These are phyloP conservation scores for Hypoxylon lenormandii DNA, from an alignment of 495 filamentous ascomycete genomes.

Conservation along the genomic window DNA sequence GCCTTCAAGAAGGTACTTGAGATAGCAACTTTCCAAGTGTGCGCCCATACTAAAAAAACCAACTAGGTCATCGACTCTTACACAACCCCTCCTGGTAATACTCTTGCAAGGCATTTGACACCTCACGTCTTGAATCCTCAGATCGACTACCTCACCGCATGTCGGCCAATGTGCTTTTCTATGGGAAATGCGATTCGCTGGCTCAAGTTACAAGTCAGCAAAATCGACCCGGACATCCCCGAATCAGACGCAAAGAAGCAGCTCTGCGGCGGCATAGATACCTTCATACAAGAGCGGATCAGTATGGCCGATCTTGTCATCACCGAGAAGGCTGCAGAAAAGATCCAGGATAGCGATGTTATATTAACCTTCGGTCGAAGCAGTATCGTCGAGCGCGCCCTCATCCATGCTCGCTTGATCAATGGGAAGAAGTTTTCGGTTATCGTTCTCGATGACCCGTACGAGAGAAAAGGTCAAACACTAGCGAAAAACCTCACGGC, in stretches of 20 bases:
- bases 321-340: constrained; percentile 73
- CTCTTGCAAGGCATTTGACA: constrained; percentile 88
- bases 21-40: constrained; percentile 18
- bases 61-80: constrained; percentile 88
- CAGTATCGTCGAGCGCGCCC: constrained; percentile 81
- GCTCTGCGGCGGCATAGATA: constrained; percentile 83
- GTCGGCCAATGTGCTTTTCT: constrained; percentile 88
- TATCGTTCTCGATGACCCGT: constrained; percentile 85
- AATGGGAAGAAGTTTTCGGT: constrained; percentile 76
- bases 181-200: constrained; percentile 97
- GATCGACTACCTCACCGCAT: constrained; percentile 91
- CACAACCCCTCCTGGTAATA: constrained; percentile 82
- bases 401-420: constrained; percentile 76
- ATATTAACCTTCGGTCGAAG: constrained; percentile 91
- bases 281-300: constrained; percentile 89
- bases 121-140: constrained; percentile 92
- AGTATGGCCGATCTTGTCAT: constrained; percentile 88
- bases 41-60: constrained; percentile 7
- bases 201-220: constrained; percentile 87
- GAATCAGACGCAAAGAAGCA: constrained; percentile 81
- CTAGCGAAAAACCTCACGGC: constrained; percentile 74
- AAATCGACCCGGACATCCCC: constrained; percentile 81
- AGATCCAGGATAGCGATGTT: constrained; percentile 80
- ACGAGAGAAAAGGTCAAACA: constrained; percentile 76
- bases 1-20: constrained; percentile 84